Conservation (phyloP, 129 eudicot genomes). For the Ambrosia trifida region DNA sequence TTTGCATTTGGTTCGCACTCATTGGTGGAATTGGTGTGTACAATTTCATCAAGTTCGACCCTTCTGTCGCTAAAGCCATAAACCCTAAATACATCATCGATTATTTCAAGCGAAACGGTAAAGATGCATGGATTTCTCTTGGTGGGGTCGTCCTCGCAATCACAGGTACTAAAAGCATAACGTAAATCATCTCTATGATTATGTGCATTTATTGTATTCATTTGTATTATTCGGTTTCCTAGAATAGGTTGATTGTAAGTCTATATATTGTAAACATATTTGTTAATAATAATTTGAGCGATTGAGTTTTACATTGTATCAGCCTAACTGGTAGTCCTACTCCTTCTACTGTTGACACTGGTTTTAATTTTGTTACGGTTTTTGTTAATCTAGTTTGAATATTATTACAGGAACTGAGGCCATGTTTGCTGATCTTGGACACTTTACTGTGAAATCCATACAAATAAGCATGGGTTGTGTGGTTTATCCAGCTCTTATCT, state of each 20-base stretch:
- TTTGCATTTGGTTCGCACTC: conserved; percentile 48
- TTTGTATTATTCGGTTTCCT: too few relatives aligned
- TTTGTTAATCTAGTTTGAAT: not conserved
- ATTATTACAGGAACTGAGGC: conserved; percentile 65
- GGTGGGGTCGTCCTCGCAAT: conserved; percentile 69
- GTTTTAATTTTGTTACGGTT: not conserved
- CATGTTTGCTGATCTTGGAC: conserved; percentile 72
- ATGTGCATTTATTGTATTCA: too few relatives aligned
- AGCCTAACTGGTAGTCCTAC: too few relatives aligned
- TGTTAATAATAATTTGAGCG: too few relatives aligned
- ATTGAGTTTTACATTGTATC: too few relatives aligned
- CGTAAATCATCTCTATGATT: too few relatives aligned
- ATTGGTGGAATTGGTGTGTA: conserved; percentile 51
- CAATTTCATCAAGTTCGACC: conserved; percentile 63
- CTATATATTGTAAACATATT: too few relatives aligned
- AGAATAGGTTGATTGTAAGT: too few relatives aligned
- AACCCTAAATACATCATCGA: conserved; percentile 56
- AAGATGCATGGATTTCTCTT: conserved; percentile 67
- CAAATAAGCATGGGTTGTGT: conserved; percentile 73
- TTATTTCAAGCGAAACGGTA: conserved; percentile 54
- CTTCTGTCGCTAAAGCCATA: conserved; percentile 53
- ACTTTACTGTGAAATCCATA: conserved; percentile 61
- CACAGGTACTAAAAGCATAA: conserved; percentile 62
- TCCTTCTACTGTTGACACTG: not conserved
- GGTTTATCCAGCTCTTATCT: conserved; percentile 59